Percentiles rank a stretch among this genome's conserved stretches.
Conservation (phyloP, 805 yeast genomes). For the Millerozyma acaciae region DNA sequence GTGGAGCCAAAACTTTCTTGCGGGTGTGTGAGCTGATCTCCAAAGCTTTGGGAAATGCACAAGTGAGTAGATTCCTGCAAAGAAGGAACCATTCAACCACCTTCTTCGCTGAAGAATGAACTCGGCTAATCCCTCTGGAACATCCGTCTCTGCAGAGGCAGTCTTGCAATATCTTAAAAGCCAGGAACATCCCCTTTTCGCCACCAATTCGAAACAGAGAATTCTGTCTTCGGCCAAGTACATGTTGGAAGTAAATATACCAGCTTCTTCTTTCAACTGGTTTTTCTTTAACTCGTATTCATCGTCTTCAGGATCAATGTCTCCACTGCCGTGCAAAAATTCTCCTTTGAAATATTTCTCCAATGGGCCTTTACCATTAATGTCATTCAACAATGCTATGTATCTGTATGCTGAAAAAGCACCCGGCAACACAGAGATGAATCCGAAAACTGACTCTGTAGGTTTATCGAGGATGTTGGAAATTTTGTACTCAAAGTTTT, state of each 20-base stretch:
- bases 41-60: conserved; percentile 55
- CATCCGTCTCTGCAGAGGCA: conserved; percentile 67
- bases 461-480: conserved; percentile 67
- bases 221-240: conserved; percentile 69
- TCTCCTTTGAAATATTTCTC: conserved; percentile 69
- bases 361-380: conserved; percentile 52
- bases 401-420: conserved; percentile 65
- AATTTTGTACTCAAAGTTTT: conserved; percentile 64
- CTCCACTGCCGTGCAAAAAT: conserved; percentile 52
- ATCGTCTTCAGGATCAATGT: conserved; percentile 56
- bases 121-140: conserved; percentile 59
- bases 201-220: conserved; percentile 60
- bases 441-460: conserved; percentile 61
- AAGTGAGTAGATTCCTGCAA: conserved; percentile 56
- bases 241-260: conserved; percentile 65
- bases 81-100: conserved; percentile 69
- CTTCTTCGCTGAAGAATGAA: conserved; percentile 62
- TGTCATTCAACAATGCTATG: conserved; percentile 54
- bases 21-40: conserved; percentile 48
- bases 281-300: conserved; percentile 36
- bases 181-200: conserved; percentile 56
- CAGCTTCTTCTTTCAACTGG: conserved; percentile 40
- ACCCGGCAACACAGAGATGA: conserved; percentile 63
- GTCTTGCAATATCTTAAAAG: conserved; percentile 58
- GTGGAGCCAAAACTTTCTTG: conserved; percentile 49